phyloP scores from a whole-genome alignment of 495 filamentous ascomycete genomes.

The Cercophora samala region DNA sequence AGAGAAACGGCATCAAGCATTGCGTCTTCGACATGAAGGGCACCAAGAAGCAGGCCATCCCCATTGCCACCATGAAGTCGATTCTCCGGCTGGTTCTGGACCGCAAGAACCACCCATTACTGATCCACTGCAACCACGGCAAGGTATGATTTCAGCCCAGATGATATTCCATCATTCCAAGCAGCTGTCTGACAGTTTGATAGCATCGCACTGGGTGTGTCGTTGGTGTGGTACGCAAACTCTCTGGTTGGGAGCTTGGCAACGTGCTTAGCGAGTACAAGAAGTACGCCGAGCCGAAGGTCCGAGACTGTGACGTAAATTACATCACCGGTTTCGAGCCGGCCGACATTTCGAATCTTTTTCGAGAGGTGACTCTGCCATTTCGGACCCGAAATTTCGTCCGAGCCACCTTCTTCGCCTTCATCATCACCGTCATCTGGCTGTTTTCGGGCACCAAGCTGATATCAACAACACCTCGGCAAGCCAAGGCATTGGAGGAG shows the following conservation, averaged over 20 bases:
- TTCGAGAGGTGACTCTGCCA: conserved; percentile 14
- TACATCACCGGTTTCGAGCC: conserved; percentile 46
- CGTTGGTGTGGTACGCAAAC: conserved; percentile 65
- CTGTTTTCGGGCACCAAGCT: conserved; percentile 25
- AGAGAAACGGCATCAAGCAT: conserved; percentile 61
- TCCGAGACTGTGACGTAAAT: conserved; percentile 49
- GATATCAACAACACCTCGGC: neutral
- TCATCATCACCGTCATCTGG: conserved; percentile 31
- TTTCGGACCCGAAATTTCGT: conserved; percentile 27
- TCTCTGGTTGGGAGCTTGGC: conserved; percentile 55
- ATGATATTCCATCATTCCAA: neutral
- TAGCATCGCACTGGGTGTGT: conserved; percentile 84
- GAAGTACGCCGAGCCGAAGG: conserved; percentile 62
- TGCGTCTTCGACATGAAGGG: conserved; percentile 66
- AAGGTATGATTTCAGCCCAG: conserved; percentile 50
- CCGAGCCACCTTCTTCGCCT: conserved; percentile 26
- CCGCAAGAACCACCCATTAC: conserved; percentile 64
- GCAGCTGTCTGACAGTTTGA: conserved; percentile 17
- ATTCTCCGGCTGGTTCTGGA: conserved; percentile 65
- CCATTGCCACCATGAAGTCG: conserved; percentile 57
- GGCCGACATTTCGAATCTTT: conserved; percentile 29
- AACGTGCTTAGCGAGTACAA: conserved; percentile 65
- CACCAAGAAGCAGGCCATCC: conserved; percentile 68
- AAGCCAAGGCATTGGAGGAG: conserved; percentile 12
- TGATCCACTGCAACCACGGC: conserved; percentile 88